phyloP scores from a whole-genome alignment of 345 rosid genomes.

The Corchorus olitorius region DNA sequence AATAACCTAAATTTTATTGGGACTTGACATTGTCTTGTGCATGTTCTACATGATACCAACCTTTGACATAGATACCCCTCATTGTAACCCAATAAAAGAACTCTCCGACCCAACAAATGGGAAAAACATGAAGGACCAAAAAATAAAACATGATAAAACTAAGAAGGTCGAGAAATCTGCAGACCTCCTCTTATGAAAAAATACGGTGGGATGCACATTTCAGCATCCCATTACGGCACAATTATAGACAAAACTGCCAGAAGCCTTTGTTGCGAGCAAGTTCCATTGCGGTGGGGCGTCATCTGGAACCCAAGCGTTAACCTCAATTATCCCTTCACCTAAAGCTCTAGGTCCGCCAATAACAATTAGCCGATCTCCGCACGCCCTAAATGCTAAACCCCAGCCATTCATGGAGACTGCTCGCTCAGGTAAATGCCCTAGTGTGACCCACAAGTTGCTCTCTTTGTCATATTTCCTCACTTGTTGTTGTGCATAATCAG shows the following conservation, averaged over 20 bases:
- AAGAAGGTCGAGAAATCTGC: slow-evolving; percentile 14
- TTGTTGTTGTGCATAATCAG: slow-evolving; percentile 53
- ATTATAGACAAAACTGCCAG: slow-evolving; percentile 67
- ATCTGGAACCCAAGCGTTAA: slow-evolving; percentile 75
- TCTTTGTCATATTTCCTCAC: slow-evolving; percentile 63
- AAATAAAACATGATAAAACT: slow-evolving; percentile 20
- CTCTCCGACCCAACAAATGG: background rate
- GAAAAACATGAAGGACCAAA: too few species aligned
- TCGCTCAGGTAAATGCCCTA: slow-evolving; percentile 60
- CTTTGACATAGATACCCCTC: slow-evolving; percentile 23
- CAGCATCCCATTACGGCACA: slow-evolving; percentile 90
- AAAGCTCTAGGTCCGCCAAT: slow-evolving; percentile 58
- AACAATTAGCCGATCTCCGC: slow-evolving; percentile 65
- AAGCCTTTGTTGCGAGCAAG: slow-evolving; percentile 52
- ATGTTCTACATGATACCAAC: slow-evolving; percentile 31
- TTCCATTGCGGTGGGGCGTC: slow-evolving; percentile 63
- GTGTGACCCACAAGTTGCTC: slow-evolving; percentile 45
- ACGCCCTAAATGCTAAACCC: slow-evolving; percentile 85
- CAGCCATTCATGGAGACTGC: slow-evolving; percentile 73
- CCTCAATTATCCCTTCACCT: slow-evolving; percentile 56
- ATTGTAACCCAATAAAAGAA: slow-evolving; percentile 20
- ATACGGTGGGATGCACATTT: slow-evolving; percentile 24
- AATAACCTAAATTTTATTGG: slow-evolving; percentile 21
- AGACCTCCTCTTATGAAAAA: slow-evolving; percentile 20
- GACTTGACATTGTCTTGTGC: slow-evolving; percentile 38